Base-by-base conservation (phyloP, 805 yeast species). In the Lipomyces yamadae region DNA sequence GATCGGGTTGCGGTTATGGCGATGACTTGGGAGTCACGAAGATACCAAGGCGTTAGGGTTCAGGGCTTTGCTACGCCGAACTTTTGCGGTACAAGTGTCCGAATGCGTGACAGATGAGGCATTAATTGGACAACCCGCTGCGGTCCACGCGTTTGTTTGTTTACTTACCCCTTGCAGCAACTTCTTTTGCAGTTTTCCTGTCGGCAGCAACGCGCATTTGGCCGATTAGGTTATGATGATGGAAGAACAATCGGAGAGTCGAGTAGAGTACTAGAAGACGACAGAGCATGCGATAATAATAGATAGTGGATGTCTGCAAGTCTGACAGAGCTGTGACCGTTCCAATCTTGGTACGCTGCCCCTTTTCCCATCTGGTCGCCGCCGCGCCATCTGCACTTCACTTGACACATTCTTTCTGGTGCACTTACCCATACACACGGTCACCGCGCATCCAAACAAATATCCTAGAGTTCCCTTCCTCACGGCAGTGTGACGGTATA, bases 381-480 rank as follows among this genome's bases (percentile, higher is more conserved):
- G 48, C 48, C 48, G 48, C 48, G 18, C 48, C n/a, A 10, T 10
- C 48, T 1, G 3, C 48, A 42, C 8, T n/a, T 42, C 8, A 42
- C 8, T 42, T 42, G 24, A 42, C 48, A n/a, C 18, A 42, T 10
- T 15, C 29, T 42, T 42, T 7, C 1, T 24, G 24, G 24, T 24
- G n/a, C 48, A 15, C 24, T 15, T 15, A 42, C 6, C 7, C 24
- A 42, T 7, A 18, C 15, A 5, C 48, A n/a, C 24, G 48, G 8
- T n/a, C 33, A 24, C 54, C 7, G 11, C 35, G 11, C 39, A 37
- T 35, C 10, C 61, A 18, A 29, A 5, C 35, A 50, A 13, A 3
- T 33, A 35, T 35, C 62, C 11, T 53, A 53, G 15, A 35, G 45
- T 15, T 56, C 52, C 24, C 62, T 15, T 24, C 56, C 18, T 29